These are phyloP conservation scores for Gentiana macrophylla DNA, from an alignment of 257 asterid genomes.

Conservation along the genomic window DNA sequence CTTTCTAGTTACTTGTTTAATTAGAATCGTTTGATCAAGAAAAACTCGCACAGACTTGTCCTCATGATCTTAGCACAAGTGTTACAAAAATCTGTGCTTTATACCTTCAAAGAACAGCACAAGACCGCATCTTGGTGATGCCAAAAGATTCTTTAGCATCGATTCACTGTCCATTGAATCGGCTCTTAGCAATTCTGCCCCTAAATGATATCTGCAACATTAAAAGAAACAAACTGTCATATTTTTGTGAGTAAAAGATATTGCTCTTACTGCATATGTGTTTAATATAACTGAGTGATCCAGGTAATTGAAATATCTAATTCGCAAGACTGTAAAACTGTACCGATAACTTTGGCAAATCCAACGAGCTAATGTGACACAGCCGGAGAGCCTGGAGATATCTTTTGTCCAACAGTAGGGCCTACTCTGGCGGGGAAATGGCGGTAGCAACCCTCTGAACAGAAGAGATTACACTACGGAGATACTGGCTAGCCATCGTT, in stretches of 20 bases:
- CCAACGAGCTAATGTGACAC: constrained; percentile 87
- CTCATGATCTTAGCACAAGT: no score
- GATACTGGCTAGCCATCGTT: constrained; percentile 81
- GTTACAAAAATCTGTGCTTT: background rate
- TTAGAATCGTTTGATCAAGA: no score
- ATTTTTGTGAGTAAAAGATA: no score
- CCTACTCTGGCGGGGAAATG: constrained; percentile 60
- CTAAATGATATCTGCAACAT: constrained; percentile 54
- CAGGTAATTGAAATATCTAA: no score
- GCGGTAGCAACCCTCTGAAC: constrained; percentile 96
- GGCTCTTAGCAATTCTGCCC: constrained; percentile 52
- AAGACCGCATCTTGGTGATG: constrained; percentile 88
- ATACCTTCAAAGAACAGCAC: constrained; percentile 94
- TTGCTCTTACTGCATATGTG: no score
- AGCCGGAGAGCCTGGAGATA: constrained; percentile 77
- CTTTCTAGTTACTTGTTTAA: no score
- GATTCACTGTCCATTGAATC: constrained; percentile 52
- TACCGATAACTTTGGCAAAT: constrained; percentile 91
- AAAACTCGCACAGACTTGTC: no score
- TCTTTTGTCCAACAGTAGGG: constrained; percentile 45
- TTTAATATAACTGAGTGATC: no score
- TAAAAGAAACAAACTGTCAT: constrained; percentile 1
- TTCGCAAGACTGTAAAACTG: no score
- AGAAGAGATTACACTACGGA: constrained; percentile 86
- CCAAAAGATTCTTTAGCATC: constrained; percentile 78